phyloP scores from a whole-genome alignment of 2,329 filamentous ascomycete species.

The Colletotrichum godetiae region DNA sequence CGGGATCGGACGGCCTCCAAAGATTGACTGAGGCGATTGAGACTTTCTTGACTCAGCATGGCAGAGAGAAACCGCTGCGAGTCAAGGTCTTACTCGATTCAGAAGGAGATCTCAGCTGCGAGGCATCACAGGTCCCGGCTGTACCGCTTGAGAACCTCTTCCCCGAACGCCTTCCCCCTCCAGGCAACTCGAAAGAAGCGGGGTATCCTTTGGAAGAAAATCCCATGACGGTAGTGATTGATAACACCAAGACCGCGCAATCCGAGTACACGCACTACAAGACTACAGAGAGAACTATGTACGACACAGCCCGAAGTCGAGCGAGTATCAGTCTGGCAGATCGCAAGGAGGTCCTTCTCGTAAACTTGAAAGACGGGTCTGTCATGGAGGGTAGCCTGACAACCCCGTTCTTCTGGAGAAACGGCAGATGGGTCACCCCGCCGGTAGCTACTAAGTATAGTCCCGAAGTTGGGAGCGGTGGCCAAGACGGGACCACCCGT shows the following conservation, averaged over 20 bases:
- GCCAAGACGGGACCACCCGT: constrained; percentile 84
- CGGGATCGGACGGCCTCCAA: constrained; percentile 58
- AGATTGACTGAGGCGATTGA: constrained; percentile 48
- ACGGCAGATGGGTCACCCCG: constrained; percentile 83
- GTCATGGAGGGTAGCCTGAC: constrained; percentile 90
- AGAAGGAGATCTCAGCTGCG: constrained; percentile 58
- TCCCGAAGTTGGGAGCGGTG: constrained; percentile 68
- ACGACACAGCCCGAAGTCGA: constrained; percentile 75
- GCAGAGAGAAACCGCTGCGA: constrained; percentile 50
- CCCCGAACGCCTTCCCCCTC: constrained; percentile 64
- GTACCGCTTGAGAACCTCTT: constrained; percentile 65
- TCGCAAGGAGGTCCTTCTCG: constrained; percentile 79
- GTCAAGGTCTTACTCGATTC: constrained; percentile 66
- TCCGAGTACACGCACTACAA: constrained; percentile 86
- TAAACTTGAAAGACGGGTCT: constrained; percentile 68
- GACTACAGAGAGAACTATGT: constrained; percentile 79
- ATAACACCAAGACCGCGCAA: constrained; percentile 51
- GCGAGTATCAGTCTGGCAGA: constrained; percentile 64
- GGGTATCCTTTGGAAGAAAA: constrained; percentile 42
- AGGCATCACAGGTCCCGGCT: constrained; percentile 36
- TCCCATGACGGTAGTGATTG: constrained; percentile 57
- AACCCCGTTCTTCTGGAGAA: constrained; percentile 83
- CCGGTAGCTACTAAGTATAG: constrained; percentile 60
- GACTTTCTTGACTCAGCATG: constrained; percentile 47
- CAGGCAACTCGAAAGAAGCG: constrained; percentile 43